phyloP scores from a whole-genome alignment of 139 green algal genomes.

The Asterochloris sp. region DNA sequence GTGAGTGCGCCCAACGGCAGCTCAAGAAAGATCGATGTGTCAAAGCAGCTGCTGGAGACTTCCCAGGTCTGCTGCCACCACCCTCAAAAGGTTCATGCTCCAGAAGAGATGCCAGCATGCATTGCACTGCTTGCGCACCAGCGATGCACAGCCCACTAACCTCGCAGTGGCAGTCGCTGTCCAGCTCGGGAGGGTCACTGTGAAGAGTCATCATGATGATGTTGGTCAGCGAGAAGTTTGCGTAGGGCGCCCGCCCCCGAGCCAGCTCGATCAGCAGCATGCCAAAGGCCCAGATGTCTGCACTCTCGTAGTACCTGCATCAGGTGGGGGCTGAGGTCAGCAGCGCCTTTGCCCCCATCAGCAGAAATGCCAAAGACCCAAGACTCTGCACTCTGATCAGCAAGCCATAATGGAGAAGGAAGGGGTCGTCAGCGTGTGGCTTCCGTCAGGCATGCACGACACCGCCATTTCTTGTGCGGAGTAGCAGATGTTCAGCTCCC shows the following conservation, averaged over 20 bases:
- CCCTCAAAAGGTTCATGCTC: not conserved
- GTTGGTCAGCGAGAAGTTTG: conserved; percentile 18
- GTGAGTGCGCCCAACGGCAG: too few relatives aligned
- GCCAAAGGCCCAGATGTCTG: conserved; percentile 32
- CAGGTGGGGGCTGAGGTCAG: too few relatives aligned
- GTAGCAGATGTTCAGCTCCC: too few relatives aligned
- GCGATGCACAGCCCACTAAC: not conserved
- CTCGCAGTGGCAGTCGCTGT: not conserved
- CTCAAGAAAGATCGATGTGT: not conserved
- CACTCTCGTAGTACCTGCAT: conserved; percentile 16
- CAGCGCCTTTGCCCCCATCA: too few relatives aligned
- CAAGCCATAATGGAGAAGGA: too few relatives aligned
- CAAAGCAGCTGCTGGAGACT: not conserved
- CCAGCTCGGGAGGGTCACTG: conserved; percentile 6
- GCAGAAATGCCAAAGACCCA: too few relatives aligned
- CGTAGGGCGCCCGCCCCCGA: conserved; percentile 17
- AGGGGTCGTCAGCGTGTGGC: too few relatives aligned
- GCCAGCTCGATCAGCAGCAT: conserved; percentile 28
- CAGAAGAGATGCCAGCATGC: not conserved
- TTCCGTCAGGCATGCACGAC: too few relatives aligned
- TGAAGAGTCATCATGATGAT: conserved; percentile 19
- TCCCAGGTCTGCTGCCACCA: too few relatives aligned
- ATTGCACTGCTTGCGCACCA: too few relatives aligned
- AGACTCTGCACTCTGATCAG: too few relatives aligned
- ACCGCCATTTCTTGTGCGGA: too few relatives aligned